Conservation (phyloP, 257 asterid genomes). For the Solanum dulcamara region DNA sequence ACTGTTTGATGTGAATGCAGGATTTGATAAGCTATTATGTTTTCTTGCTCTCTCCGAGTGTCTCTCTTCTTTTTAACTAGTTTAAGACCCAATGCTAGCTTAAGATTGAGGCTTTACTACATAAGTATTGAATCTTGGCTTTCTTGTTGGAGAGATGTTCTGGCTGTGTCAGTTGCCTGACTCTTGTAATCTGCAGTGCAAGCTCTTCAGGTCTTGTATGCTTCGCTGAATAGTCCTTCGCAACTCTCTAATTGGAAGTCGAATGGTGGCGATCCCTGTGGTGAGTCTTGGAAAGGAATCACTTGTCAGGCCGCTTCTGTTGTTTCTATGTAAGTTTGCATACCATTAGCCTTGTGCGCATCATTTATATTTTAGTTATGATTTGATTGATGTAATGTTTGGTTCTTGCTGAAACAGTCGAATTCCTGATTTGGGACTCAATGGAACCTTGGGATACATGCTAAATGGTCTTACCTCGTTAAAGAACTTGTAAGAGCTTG, state of each 20-base stretch:
- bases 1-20: background rate
- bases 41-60: background rate
- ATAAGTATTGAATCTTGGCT: background rate
- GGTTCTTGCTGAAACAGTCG: slow-evolving; percentile 46
- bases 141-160: background rate
- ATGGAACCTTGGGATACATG: slow-evolving; percentile 80
- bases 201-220: slow-evolving; percentile 76
- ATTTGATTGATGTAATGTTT: background rate
- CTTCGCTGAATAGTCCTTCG: slow-evolving; percentile 65
- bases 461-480: slow-evolving; percentile 66
- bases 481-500: slow-evolving; percentile 53
- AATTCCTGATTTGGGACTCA: slow-evolving; percentile 67
- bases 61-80: background rate
- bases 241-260: slow-evolving; percentile 80
- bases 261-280: slow-evolving; percentile 91
- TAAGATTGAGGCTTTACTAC: background rate
- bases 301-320: slow-evolving; percentile 71
- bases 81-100: background rate
- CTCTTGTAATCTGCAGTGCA: slow-evolving; percentile 46
- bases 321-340: slow-evolving; percentile 63
- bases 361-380: background rate
- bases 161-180: background rate
- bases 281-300: slow-evolving; percentile 85
- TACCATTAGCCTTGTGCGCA: background rate
- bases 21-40: background rate